phyloP scores from a whole-genome alignment of 805 yeast species.

The Yarrowia deformans region DNA sequence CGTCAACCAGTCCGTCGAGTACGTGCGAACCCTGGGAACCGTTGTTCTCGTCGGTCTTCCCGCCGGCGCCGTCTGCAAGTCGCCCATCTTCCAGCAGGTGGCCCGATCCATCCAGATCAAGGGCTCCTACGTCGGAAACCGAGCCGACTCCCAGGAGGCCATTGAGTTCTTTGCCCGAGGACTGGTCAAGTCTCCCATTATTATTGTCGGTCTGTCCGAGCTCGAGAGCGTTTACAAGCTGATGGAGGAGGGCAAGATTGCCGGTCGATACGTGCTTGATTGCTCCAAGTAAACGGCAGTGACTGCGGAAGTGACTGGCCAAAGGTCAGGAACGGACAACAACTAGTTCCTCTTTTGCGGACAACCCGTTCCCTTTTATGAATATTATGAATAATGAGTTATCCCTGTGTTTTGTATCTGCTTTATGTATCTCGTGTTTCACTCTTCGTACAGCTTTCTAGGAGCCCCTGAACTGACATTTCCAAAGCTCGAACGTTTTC shows the following conservation, averaged over 20 bases:
- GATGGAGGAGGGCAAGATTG: constrained; percentile 68
- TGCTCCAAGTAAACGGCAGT: constrained; percentile 52
- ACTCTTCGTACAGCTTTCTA: no score
- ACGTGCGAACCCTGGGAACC: constrained; percentile 61
- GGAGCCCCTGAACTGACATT: no score
- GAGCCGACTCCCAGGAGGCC: constrained; percentile 53
- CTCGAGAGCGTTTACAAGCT: constrained; percentile 58
- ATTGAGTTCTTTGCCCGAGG: constrained; percentile 63
- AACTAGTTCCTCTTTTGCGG: no score
- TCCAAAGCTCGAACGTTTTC: no score
- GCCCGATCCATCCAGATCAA: constrained; percentile 61
- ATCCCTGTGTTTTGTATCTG: background rate
- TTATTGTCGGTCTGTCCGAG: constrained; percentile 61
- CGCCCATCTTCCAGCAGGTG: constrained; percentile 63
- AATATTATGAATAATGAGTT: constrained; percentile 1
- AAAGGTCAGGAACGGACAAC: background rate
- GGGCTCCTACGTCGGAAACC: constrained; percentile 45
- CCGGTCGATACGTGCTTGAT: constrained; percentile 71
- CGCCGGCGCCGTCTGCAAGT: constrained; percentile 62
- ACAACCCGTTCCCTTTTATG: background rate
- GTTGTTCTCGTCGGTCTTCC: constrained; percentile 70
- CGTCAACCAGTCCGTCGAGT: constrained; percentile 49
- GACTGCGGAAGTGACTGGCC: background rate
- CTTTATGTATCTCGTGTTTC: no score
- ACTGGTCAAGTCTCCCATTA: constrained; percentile 61